Conservation (phyloP, 1,139 yeast genomes). For the Pichia sp. region DNA sequence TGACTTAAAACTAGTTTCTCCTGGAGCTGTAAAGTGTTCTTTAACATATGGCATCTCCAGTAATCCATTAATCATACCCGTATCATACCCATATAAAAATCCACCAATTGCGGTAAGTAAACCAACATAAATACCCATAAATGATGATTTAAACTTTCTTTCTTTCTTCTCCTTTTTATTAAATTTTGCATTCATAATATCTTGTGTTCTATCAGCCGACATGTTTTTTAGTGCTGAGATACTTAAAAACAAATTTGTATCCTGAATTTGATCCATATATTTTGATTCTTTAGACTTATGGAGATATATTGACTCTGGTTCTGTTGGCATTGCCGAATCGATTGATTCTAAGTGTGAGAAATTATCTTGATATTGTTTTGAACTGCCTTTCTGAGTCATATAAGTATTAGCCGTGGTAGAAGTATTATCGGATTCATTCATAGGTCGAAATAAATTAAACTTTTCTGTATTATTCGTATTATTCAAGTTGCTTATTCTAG, state of each 20-base stretch:
- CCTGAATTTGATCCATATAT: not conserved
- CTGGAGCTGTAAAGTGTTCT: conserved; percentile 40
- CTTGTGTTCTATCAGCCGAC: not conserved
- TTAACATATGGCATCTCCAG: conserved; percentile 63
- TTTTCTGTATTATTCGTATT: not conserved
- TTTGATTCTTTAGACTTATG: not conserved
- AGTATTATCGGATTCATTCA: not conserved
- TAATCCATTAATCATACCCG: conserved; percentile 69
- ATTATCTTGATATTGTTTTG: not conserved
- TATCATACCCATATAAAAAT: conserved; percentile 76
- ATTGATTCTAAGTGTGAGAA: not conserved
- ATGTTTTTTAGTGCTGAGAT: not conserved
- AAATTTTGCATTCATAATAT: not conserved
- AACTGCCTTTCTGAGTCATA: not conserved
- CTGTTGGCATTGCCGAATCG: not conserved
- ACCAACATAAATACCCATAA: conserved; percentile 61
- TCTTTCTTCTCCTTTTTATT: not conserved
- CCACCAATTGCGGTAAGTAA: conserved; percentile 77
- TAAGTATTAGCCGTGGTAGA: not conserved
- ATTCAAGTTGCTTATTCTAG: not conserved
- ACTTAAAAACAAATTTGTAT: not conserved
- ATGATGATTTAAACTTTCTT: conserved; percentile 10
- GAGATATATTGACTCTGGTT: not conserved
- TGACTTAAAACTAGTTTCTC: conserved; percentile 40
- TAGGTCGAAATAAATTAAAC: not conserved